phyloP scores from a whole-genome alignment of 352 stramenopile species.

The Pythium plurisporium region DNA sequence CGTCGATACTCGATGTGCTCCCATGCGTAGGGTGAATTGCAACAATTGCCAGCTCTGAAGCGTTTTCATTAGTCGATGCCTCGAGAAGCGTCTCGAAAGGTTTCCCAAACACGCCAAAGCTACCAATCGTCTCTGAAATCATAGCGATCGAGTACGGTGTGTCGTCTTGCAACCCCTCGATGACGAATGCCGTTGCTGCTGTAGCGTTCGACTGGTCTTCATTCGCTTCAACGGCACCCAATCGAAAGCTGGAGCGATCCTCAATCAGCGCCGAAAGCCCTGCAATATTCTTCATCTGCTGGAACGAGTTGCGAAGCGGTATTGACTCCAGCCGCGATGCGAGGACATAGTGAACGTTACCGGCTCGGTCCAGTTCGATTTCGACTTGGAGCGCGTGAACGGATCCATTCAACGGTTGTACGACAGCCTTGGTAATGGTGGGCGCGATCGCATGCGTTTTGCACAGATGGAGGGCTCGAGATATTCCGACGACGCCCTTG shows the following conservation, averaged over 20 bases:
- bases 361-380: conserved; percentile 36
- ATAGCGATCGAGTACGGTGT: conserved; percentile 52
- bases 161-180: conserved; percentile 40
- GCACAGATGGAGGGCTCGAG: conserved; percentile 19
- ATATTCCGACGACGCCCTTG: conserved; percentile 41
- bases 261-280: conserved; percentile 18
- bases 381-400: conserved; percentile 40
- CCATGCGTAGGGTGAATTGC: conserved; percentile 29
- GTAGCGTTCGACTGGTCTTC: not conserved
- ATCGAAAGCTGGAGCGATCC: not conserved
- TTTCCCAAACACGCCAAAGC: conserved; percentile 53
- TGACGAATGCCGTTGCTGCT: not conserved
- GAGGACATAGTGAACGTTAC: conserved; percentile 54
- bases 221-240: not conserved
- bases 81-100: conserved; percentile 44
- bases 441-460: conserved; percentile 51
- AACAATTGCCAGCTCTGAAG: conserved; percentile 41
- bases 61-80: conserved; percentile 57
- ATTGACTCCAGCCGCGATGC: conserved; percentile 1
- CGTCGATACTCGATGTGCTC: conserved; percentile 33
- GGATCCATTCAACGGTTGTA: conserved; percentile 38
- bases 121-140: conserved; percentile 58
- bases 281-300: conserved; percentile 29
- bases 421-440: conserved; percentile 28
- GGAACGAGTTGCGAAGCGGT: conserved; percentile 25